Conservation (phyloP, 1,284 basidiomycete genomes). For the Bjerkandera adusta region DNA sequence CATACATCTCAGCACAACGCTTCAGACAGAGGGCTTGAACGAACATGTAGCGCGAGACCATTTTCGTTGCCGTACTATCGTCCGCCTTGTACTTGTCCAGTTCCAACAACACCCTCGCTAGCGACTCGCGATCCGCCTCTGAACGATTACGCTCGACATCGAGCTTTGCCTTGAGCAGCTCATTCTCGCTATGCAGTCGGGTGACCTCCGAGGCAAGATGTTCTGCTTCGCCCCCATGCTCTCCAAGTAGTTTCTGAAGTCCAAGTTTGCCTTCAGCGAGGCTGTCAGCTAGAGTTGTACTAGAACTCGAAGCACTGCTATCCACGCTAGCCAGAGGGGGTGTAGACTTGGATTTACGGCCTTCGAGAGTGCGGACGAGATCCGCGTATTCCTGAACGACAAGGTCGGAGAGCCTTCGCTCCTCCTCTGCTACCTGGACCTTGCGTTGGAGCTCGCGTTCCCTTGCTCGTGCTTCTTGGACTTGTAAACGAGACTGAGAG, state of each 20-base stretch:
- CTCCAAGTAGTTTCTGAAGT: conserved; percentile 47
- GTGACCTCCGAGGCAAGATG: conserved; percentile 45
- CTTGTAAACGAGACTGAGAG: conserved; percentile 44
- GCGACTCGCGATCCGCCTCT: conserved; percentile 40
- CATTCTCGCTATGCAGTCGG: conserved; percentile 43
- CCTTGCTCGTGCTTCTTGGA: conserved; percentile 47
- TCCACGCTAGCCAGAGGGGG: conserved; percentile 17
- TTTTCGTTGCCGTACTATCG: conserved; percentile 76
- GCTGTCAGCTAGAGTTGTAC: conserved; percentile 34
- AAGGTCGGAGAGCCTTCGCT: conserved; percentile 57
- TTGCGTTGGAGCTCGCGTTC: conserved; percentile 45
- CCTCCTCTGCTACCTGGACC: conserved; percentile 49
- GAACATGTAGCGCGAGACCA: conserved; percentile 88
- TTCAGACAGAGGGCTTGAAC: conserved; percentile 5
- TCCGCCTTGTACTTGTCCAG: conserved; percentile 66
- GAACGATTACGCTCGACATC: conserved; percentile 46
- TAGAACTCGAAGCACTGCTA: conserved; percentile 20
- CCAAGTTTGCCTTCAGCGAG: conserved; percentile 48
- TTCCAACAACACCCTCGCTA: conserved; percentile 49
- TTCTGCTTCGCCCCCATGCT: conserved; percentile 49
- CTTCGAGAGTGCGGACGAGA: conserved; percentile 61
- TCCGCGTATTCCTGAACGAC: conserved; percentile 69
- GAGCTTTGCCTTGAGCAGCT: conserved; percentile 38
- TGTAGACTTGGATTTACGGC: conserved; percentile 30
- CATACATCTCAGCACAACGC: background rate